A percentile compares a stretch with the other conserved stretches of the same genome.
Conservation (phyloP, 2,329 filamentous ascomycete genomes). For the Bipolaris bicolor region DNA sequence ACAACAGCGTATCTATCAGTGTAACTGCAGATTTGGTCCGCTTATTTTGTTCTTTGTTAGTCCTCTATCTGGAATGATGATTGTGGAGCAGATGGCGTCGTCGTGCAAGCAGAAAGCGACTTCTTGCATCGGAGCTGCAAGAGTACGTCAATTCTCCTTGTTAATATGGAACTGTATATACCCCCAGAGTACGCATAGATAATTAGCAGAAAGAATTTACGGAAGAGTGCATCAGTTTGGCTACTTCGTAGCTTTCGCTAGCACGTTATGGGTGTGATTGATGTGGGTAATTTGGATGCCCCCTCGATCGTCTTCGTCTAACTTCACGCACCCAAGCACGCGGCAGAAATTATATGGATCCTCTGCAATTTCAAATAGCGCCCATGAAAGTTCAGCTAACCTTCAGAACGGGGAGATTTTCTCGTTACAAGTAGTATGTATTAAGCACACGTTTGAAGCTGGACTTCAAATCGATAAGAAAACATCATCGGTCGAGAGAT, state of each 20-base stretch:
- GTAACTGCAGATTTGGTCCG: too few relatives aligned
- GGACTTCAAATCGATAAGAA: too few relatives aligned
- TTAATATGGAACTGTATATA: not conserved
- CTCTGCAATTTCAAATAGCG: too few relatives aligned
- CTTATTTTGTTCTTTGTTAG: too few relatives aligned
- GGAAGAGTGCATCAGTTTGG: not conserved
- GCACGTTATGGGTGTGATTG: not conserved
- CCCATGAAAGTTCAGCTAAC: too few relatives aligned
- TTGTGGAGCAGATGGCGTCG: not conserved
- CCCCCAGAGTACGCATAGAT: not conserved
- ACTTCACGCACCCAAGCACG: too few relatives aligned
- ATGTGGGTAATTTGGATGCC: not conserved
- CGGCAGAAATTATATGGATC: too few relatives aligned
- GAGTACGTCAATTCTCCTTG: not conserved
- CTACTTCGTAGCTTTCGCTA: not conserved
- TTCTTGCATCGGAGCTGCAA: not conserved
- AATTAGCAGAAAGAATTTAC: not conserved
- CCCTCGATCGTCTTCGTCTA: not conserved
- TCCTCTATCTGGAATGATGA: not conserved
- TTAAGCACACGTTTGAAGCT: too few relatives aligned
- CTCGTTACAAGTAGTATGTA: too few relatives aligned
- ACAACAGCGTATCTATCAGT: too few relatives aligned
- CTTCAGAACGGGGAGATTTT: too few relatives aligned
- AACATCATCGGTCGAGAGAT: too few relatives aligned
- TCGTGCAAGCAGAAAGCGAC: not conserved